These are phyloP conservation scores for Jaltomata sinuosa DNA, from an alignment of 257 asterid genomes.

Conservation along the genomic window DNA sequence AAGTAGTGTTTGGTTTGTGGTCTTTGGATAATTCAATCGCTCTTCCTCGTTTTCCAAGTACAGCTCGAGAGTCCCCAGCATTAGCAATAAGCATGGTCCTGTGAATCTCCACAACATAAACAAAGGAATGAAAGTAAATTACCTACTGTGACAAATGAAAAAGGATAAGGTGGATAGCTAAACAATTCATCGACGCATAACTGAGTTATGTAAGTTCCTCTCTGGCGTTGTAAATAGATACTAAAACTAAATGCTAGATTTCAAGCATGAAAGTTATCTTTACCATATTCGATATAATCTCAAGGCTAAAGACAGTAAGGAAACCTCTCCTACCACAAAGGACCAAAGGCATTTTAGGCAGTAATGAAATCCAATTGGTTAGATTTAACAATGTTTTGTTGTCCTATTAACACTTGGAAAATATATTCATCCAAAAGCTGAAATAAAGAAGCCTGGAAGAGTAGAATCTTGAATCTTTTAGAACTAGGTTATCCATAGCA, in stretches of 20 bases:
- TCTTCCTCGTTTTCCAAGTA: conserved; percentile 72
- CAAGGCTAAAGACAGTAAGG: background rate
- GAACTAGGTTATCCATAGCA: background rate
- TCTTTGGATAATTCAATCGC: conserved; percentile 75
- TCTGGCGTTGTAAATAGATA: background rate
- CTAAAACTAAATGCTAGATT: background rate
- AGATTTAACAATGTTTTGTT: background rate
- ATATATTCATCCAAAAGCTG: background rate
- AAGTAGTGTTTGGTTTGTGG: conserved; percentile 65
- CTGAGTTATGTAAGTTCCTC: too few species aligned
- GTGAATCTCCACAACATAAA: background rate
- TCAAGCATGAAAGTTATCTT: background rate
- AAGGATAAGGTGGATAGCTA: background rate
- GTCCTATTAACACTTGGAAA: background rate
- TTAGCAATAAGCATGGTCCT: conserved; percentile 69
- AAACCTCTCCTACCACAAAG: background rate
- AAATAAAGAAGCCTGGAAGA: background rate
- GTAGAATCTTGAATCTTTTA: background rate
- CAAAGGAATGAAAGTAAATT: background rate
- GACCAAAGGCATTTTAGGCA: background rate
- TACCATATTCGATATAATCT: background rate
- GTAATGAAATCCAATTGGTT: background rate
- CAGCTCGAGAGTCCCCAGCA: conserved; percentile 85
- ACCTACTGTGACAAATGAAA: background rate
- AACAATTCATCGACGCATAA: background rate